Percentiles rank a stretch among this genome's conserved stretches.
Evolutionary conservation across 805 yeast species (phyloP).

Genomic region (Kodamaea kaohsiungensis): DNA sequence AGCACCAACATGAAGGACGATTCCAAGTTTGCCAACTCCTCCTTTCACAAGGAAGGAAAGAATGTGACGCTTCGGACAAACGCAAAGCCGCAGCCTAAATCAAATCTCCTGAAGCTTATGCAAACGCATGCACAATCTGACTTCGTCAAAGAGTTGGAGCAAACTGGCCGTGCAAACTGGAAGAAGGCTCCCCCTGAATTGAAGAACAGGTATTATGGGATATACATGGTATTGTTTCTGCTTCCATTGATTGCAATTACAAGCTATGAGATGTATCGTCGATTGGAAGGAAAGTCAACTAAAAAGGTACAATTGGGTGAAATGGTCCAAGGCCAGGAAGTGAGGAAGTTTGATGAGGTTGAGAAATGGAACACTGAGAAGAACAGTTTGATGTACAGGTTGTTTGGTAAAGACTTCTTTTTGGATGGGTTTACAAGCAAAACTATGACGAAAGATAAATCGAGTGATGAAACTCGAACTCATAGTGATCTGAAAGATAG

Average conservation of each 20-base stretch:
- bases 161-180: slow-evolving; percentile 46
- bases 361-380: slow-evolving; percentile 43
- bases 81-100: slow-evolving; percentile 14
- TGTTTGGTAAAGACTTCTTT: slow-evolving; percentile 44
- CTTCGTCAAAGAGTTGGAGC: slow-evolving; percentile 36
- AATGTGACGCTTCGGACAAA: slow-evolving; percentile 11
- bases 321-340: slow-evolving; percentile 29
- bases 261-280: slow-evolving; percentile 33
- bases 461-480: not conserved
- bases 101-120: slow-evolving; percentile 11
- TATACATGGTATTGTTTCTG: slow-evolving; percentile 37
- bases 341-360: slow-evolving; percentile 37
- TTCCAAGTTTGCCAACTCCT: slow-evolving; percentile 27
- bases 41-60: slow-evolving; percentile 32
- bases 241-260: slow-evolving; percentile 38
- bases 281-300: slow-evolving; percentile 42
- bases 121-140: slow-evolving; percentile 27
- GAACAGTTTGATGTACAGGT: slow-evolving; percentile 35
- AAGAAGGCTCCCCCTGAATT: slow-evolving; percentile 43
- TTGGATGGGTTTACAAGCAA: slow-evolving; percentile 46
- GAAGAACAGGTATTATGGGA: slow-evolving; percentile 37
- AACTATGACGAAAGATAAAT: slow-evolving; percentile 27
- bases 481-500: too few relatives aligned
- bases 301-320: slow-evolving; percentile 44
- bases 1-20: not conserved